These are phyloP conservation scores for Salvia miltiorrhiza DNA, from an alignment of 257 asterid genomes.

Conservation along the genomic window DNA sequence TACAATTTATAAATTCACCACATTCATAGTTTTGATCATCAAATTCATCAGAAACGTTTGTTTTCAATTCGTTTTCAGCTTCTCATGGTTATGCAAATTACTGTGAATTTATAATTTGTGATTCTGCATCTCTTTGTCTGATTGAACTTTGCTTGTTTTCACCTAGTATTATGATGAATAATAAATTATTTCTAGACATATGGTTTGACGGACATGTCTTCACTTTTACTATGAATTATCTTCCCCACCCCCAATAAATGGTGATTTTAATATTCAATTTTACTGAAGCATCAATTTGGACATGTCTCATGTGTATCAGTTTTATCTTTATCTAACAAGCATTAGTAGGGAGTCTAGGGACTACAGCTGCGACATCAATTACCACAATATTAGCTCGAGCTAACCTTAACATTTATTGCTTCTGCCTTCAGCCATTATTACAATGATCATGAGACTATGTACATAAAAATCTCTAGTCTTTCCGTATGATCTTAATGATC, in stretches of 20 bases:
- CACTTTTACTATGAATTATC: background rate
- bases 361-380: background rate
- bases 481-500: constrained; percentile 12
- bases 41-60: background rate
- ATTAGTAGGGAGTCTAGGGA: background rate
- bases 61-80: background rate
- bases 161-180: background rate
- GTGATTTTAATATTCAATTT: background rate
- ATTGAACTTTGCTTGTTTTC: background rate
- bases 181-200: background rate
- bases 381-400: constrained; percentile 3
- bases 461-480: constrained; percentile 17
- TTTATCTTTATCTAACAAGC: too few relatives aligned
- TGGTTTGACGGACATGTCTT: background rate
- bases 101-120: background rate
- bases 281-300: background rate
- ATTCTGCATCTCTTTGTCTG: background rate
- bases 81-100: background rate
- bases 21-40: background rate
- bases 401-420: constrained; percentile 5
- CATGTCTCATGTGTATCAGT: background rate
- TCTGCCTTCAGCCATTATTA: constrained; percentile 15
- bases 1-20: background rate
- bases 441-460: constrained; percentile 16
- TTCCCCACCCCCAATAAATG: background rate